Evolutionary conservation across 106 monocot genomes (phyloP).

Genomic region (Hemerocallis citrina): DNA sequence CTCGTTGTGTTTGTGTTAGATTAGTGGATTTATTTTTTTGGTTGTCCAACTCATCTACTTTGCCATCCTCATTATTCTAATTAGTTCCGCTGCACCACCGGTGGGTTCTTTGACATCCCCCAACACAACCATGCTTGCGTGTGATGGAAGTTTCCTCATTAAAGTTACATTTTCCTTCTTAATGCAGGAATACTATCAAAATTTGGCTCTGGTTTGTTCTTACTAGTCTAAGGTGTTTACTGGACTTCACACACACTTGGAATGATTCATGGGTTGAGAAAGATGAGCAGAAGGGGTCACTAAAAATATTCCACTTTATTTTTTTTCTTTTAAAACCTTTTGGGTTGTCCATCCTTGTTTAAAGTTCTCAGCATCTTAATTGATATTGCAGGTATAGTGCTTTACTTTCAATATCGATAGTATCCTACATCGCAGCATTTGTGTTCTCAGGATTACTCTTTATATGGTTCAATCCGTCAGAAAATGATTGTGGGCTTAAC

Average conservation of each 20-base stretch:
- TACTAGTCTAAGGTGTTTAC: conserved; percentile 83
- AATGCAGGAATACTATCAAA: conserved; percentile 72
- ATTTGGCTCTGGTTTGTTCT: conserved; percentile 88
- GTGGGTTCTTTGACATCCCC: no score
- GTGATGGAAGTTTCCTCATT: no score
- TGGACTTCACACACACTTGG: conserved; percentile 77
- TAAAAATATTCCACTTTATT: not conserved
- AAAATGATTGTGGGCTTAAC: conserved; percentile 83
- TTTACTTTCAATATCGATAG: conserved; percentile 53
- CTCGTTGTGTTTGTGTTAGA: no score
- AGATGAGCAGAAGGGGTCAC: conserved; percentile 84
- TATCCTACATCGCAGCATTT: conserved; percentile 71
- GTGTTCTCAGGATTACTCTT: conserved; percentile 78
- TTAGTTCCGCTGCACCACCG: no score
- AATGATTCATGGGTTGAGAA: conserved; percentile 96
- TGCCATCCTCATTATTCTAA: no score
- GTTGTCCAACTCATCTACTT: no score
- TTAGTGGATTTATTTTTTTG: no score
- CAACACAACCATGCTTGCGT: no score
- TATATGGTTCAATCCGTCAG: conserved; percentile 93
- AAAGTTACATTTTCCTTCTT: not conserved
- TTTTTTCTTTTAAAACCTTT: not conserved
- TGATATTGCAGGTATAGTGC: conserved; percentile 69
- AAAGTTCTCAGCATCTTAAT: not conserved
- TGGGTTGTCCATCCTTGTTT: not conserved